Conservation (phyloP, 371 early-diverging fungal genomes). For the Blakeslea trispora region DNA sequence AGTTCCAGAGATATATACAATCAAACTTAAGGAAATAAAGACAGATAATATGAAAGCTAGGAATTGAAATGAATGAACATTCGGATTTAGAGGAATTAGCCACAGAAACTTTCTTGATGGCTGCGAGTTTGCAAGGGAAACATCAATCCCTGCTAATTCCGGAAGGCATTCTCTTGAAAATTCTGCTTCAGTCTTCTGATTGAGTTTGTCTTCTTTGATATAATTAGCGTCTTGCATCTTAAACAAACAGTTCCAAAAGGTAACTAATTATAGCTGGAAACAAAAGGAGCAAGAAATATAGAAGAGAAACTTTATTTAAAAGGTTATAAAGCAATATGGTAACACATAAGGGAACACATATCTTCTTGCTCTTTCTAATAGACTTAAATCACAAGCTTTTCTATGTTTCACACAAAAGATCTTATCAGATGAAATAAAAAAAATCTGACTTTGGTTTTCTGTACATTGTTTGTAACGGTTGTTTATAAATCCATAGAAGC, state of each 20-base stretch:
- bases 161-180: conserved; percentile 4
- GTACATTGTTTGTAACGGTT: too few relatives aligned
- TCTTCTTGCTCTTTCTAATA: not conserved
- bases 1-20: conserved; percentile 38
- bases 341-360: too few relatives aligned
- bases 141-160: not conserved
- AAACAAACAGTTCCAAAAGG: too few relatives aligned
- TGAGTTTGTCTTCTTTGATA: too few relatives aligned
- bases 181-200: conserved; percentile 7
- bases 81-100: conserved; percentile 34
- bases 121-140: not conserved
- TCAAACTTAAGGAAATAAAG: conserved; percentile 30
- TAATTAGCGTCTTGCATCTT: too few relatives aligned
- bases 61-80: conserved; percentile 41
- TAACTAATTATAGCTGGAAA: too few relatives aligned
- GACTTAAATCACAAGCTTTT: not conserved
- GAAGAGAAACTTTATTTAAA: too few relatives aligned
- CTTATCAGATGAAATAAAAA: conserved; percentile 16
- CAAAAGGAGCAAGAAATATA: too few relatives aligned
- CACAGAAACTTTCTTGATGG: conserved; percentile 42
- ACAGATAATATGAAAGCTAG: conserved; percentile 37
- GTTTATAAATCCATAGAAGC: too few relatives aligned
- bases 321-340: too few relatives aligned
- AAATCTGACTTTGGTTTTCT: not conserved
- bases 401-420: not conserved